Evolutionary conservation across 768 basidiomycete genomes (phyloP).

Genomic region (Sarcodon sp.): DNA sequence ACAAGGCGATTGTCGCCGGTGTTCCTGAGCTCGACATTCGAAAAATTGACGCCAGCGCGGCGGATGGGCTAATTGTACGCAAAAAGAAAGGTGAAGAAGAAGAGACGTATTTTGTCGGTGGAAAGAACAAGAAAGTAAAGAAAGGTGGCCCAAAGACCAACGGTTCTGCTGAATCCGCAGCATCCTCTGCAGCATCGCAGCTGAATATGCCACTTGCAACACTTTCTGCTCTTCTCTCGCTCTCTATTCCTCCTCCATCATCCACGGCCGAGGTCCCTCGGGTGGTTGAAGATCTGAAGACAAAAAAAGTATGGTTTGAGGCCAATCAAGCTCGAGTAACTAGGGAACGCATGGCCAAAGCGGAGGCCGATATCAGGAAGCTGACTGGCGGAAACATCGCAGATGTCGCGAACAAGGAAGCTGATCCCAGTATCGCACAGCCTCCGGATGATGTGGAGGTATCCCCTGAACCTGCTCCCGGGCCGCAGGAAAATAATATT

Average conservation of each 20-base stretch:
- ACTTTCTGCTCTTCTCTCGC: slow-evolving; percentile 71
- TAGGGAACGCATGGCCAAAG: slow-evolving; percentile 69
- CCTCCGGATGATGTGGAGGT: background rate
- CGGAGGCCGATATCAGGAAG: slow-evolving; percentile 60
- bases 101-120: slow-evolving; percentile 65
- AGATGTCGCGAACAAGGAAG: background rate
- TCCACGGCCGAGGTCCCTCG: slow-evolving; percentile 67
- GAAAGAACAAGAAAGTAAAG: slow-evolving; percentile 48
- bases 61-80: slow-evolving; percentile 54
- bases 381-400: slow-evolving; percentile 18
- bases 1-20: slow-evolving; percentile 35
- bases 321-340: slow-evolving; percentile 82
- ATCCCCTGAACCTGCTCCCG: background rate
- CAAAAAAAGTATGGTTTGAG: slow-evolving; percentile 90
- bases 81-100: slow-evolving; percentile 94
- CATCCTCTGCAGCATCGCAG: slow-evolving; percentile 21
- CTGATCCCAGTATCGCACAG: too few species aligned
- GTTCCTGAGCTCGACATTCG: slow-evolving; percentile 78
- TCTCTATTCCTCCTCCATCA: slow-evolving; percentile 86
- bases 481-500: background rate
- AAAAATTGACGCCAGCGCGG: slow-evolving; percentile 59
- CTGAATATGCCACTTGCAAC: slow-evolving; percentile 80
- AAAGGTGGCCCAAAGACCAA: slow-evolving; percentile 25
- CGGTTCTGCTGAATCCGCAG: slow-evolving; percentile 15
- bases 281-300: slow-evolving; percentile 80